phyloP scores from a whole-genome alignment of 495 filamentous ascomycete genomes.

The Trichoderma erinaceum region DNA sequence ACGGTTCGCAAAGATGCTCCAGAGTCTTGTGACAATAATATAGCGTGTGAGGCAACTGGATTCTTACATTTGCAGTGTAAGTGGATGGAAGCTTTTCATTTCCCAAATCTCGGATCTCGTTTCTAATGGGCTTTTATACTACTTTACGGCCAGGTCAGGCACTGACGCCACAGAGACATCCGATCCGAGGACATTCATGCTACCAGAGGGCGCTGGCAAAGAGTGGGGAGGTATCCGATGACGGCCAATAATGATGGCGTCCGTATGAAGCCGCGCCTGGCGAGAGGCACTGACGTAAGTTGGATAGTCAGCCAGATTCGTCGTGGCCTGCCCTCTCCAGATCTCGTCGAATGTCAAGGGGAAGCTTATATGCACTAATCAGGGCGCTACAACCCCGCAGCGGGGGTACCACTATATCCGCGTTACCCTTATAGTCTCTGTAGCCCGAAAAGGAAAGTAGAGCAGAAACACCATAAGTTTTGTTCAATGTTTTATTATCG shows the following conservation, averaged over 20 bases:
- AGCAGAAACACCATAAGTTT: no score
- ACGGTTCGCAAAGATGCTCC: neutral
- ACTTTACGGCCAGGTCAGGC: no score
- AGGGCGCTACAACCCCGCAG: neutral
- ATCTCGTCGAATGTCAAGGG: neutral
- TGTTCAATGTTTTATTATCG: no score
- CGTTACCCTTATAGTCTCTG: no score
- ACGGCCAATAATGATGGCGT: neutral
- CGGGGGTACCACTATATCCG: neutral
- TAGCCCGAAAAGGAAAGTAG: no score
- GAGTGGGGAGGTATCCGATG: neutral
- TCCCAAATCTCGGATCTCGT: no score
- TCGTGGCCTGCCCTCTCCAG: neutral
- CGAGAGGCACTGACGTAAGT: neutral
- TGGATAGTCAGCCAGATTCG: neutral
- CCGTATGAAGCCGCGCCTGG: neutral
- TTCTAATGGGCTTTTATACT: no score
- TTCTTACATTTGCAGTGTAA: no score
- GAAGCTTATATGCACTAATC: neutral
- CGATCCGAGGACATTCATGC: neutral
- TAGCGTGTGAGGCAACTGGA: no score
- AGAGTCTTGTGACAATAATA: neutral
- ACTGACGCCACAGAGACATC: neutral
- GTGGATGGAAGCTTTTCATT: no score
- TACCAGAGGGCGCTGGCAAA: neutral